These are phyloP conservation scores for Aristolochia contorta DNA, from an alignment of 164 flowering plant species.

Conservation along the genomic window DNA sequence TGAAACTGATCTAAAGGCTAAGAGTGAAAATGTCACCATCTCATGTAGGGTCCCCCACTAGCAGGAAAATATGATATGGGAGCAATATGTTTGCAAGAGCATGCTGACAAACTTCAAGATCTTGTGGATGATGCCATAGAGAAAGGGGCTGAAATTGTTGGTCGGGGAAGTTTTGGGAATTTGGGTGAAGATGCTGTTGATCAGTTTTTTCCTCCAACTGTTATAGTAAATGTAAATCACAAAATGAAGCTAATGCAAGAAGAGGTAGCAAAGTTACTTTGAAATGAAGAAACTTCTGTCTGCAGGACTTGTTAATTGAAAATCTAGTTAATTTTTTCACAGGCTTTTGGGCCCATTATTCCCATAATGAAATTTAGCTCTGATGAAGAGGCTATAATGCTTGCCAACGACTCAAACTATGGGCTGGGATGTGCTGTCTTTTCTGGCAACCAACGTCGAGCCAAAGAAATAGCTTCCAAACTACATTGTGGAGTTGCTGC, in stretches of 20 bases:
- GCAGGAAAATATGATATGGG: slow-evolving; percentile 95
- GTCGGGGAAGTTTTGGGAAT: slow-evolving; percentile 88
- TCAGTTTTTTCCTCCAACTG: slow-evolving; percentile 97
- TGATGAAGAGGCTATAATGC: slow-evolving; percentile 77
- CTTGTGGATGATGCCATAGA: slow-evolving; percentile 82
- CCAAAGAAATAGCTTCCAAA: slow-evolving; percentile 73
- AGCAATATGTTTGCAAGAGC: slow-evolving; percentile 88
- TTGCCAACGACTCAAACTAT: slow-evolving; percentile 80
- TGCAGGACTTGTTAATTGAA: background rate
- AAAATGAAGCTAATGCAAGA: slow-evolving; percentile 92
- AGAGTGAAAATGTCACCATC: background rate
- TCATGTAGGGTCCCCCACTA: slow-evolving; percentile 79
- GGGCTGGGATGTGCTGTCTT: slow-evolving; percentile 99
- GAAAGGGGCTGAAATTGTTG: slow-evolving; percentile 87
- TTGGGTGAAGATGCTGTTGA: slow-evolving; percentile 84
- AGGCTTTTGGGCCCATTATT: slow-evolving; percentile 97
- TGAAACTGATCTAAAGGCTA: background rate
- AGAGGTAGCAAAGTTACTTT: slow-evolving; percentile 46
- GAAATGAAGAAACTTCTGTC: background rate
- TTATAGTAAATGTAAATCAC: slow-evolving; percentile 72
- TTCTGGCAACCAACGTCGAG: slow-evolving; percentile 74
- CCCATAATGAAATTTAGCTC: slow-evolving; percentile 91
- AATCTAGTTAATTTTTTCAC: slow-evolving; percentile 8
- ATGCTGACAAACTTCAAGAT: slow-evolving; percentile 78
- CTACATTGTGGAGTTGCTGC: slow-evolving; percentile 88